Percentiles rank a stretch among this genome's conserved stretches.
These are phyloP conservation scores for Moesziomyces sp. DNA, from an alignment of 1,284 basidiomycete genomes.

Conservation along the genomic window DNA sequence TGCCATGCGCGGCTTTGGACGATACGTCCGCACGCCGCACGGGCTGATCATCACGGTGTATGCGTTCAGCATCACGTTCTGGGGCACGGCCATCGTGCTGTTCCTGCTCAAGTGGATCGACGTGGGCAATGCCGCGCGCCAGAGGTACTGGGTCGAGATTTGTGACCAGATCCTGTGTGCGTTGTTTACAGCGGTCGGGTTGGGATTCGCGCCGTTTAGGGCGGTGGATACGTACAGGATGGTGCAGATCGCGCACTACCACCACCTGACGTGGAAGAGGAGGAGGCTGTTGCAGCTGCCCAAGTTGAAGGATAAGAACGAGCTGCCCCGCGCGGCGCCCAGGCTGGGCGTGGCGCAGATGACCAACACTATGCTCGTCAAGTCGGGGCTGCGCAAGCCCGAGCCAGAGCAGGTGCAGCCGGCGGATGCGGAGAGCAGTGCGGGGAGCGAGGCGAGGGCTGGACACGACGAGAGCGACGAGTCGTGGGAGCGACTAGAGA, in stretches of 20 bases:
- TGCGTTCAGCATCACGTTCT: constrained; percentile 58
- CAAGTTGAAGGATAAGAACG: constrained; percentile 58
- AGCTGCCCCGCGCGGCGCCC: constrained; percentile 52
- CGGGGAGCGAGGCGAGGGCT: not conserved
- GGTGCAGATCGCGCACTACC: constrained; percentile 64
- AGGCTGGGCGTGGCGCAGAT: constrained; percentile 27
- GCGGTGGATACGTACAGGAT: constrained; percentile 65
- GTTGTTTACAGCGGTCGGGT: constrained; percentile 61
- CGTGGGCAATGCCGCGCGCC: constrained; percentile 26
- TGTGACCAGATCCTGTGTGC: constrained; percentile 66
- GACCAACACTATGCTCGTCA: constrained; percentile 37
- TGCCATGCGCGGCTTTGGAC: constrained; percentile 53
- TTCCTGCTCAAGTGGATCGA: constrained; percentile 62
- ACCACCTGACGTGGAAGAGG: constrained; percentile 59
- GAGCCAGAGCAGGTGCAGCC: not conserved
- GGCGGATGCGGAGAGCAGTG: not conserved
- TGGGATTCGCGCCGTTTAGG: constrained; percentile 65
- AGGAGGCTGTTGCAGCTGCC: constrained; percentile 54
- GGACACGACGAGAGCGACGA: not conserved
- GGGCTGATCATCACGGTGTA: constrained; percentile 65
- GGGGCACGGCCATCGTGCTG: constrained; percentile 64
- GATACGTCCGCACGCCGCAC: constrained; percentile 61
- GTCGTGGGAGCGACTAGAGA: constrained; percentile 21
- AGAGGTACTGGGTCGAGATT: constrained; percentile 65
- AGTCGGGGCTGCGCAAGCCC: constrained; percentile 16